Base-by-base conservation (phyloP, 208 protist species). In the Endotrypanum monterogeii region DNA sequence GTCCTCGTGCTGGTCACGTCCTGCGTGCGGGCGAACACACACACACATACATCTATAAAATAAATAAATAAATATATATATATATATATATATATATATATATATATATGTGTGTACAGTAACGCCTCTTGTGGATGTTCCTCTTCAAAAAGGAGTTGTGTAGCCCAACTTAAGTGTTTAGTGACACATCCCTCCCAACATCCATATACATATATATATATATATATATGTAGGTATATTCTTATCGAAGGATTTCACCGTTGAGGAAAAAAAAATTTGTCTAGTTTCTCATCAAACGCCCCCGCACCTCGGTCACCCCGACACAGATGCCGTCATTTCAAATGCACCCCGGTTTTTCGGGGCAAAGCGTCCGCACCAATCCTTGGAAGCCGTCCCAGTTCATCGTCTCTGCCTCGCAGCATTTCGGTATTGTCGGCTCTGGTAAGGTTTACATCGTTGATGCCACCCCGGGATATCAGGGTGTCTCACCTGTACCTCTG, bases 371-470 rank as follows among this genome's bases (percentile, higher is more conserved):
- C 54, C 91, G 91, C 37, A 91, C 80, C 74, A 96, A 95, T 71
- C 94, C 94, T 14, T 96, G 90, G 89, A 71, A 89, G 54, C 91
- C 91, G 8, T 92, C 83, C 2, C 90, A 95, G 83, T 89, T 89
- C 75, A 82, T 95, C 56, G 80, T 96, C 56, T 76, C 86, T 39
- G 81, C 88, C 39, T 83, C 88, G 14, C 88, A 98, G 78, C 76
- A 98, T 83, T 98, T 95, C 74, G 94, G 94, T 37, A 85, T 98
- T 44, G 85, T 87, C 16, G 94, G 94, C 48, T 87, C 82, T 11
- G 94, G 94, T 46, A 98, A 98, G 84, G 89, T 96, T 14, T 98
- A 98, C 73, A 78, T 98, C 57, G 85, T 98, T 32, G 86, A 98
- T 73, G 80, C 90, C 18, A 52, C 86, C 4, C 76, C 81, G 0